Conservation (phyloP, 148 eudicot genomes). For the Rhododendron molle region DNA sequence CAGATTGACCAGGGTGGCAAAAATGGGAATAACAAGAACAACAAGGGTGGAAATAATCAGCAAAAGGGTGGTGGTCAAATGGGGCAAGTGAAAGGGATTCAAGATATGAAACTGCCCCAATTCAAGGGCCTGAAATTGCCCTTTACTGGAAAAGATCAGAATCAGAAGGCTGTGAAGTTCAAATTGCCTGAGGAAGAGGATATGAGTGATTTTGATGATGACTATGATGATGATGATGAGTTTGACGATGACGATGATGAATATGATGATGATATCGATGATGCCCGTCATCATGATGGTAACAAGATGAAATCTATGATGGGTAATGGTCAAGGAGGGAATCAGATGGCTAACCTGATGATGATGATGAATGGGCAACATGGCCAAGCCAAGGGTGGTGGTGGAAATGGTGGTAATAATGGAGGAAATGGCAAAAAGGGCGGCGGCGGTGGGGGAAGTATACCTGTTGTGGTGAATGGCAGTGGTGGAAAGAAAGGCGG, state of each 20-base stretch:
- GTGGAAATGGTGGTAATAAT: constrained; percentile 7
- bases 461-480: constrained; percentile 25
- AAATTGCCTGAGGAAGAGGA: constrained; percentile 36
- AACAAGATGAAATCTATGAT: constrained; percentile 48
- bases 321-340: constrained; percentile 38
- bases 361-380: constrained; percentile 27
- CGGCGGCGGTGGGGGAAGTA: constrained; percentile 29
- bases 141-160: constrained; percentile 16
- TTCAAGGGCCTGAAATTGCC: constrained; percentile 35
- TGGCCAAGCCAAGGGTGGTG: constrained; percentile 23
- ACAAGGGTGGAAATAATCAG: constrained; percentile 26
- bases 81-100: constrained; percentile 36
- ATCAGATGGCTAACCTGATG: constrained; percentile 37
- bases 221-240: constrained; percentile 15
- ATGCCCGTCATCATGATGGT: constrained; percentile 5
- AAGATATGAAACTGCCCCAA: constrained; percentile 44
- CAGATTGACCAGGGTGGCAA: constrained; percentile 35
- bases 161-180: constrained; percentile 39
- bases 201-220: constrained; percentile 24
- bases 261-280: constrained; percentile 34
- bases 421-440: constrained; percentile 31
- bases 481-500: constrained; percentile 25
- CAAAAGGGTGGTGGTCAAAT: constrained; percentile 28
- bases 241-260: constrained; percentile 40
- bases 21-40: constrained; percentile 24